A percentile compares a stretch with the other conserved stretches of the same genome.
Conservation (phyloP, 1,284 basidiomycete species). For the Spongiforma sp. region DNA sequence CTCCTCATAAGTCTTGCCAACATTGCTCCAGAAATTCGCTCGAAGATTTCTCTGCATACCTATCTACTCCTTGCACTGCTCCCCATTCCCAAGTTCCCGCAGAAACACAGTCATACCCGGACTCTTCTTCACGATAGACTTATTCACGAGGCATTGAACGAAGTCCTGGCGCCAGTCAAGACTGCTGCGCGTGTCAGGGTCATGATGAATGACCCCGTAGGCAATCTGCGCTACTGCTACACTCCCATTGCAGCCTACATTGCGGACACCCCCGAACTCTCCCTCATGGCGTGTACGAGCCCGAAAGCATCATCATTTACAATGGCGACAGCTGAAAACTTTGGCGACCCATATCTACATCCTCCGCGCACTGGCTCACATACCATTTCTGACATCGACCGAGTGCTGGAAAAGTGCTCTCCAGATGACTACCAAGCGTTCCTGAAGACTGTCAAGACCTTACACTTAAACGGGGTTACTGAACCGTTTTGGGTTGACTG, state of each 20-base stretch:
- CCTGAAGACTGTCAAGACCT: not conserved
- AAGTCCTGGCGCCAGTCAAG: slow-evolving; percentile 37
- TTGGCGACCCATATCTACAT: not conserved
- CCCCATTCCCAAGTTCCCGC: slow-evolving; percentile 33
- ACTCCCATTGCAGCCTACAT: slow-evolving; percentile 1
- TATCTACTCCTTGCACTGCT: slow-evolving; percentile 38
- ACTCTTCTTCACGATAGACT: slow-evolving; percentile 19
- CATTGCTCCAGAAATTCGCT: slow-evolving; percentile 20
- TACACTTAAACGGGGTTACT: not conserved
- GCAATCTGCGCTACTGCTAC: slow-evolving; percentile 11
- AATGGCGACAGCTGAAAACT: not conserved
- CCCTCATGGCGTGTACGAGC: not conserved
- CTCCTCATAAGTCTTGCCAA: slow-evolving; percentile 10
- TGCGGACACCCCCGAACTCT: not conserved
- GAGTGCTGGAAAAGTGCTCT: not conserved
- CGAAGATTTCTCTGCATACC: slow-evolving; percentile 35
- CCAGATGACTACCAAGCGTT: not conserved
- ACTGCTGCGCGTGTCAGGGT: slow-evolving; percentile 31
- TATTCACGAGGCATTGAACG: slow-evolving; percentile 36
- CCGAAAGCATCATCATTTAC: not conserved
- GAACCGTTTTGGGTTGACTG: not conserved
- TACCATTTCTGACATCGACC: not conserved
- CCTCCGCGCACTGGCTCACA: not conserved
- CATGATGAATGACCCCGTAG: slow-evolving; percentile 36
- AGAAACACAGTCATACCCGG: not conserved